Conservation (phyloP, 2,329 filamentous ascomycete species). For the Ceratocystis smalleyi region DNA sequence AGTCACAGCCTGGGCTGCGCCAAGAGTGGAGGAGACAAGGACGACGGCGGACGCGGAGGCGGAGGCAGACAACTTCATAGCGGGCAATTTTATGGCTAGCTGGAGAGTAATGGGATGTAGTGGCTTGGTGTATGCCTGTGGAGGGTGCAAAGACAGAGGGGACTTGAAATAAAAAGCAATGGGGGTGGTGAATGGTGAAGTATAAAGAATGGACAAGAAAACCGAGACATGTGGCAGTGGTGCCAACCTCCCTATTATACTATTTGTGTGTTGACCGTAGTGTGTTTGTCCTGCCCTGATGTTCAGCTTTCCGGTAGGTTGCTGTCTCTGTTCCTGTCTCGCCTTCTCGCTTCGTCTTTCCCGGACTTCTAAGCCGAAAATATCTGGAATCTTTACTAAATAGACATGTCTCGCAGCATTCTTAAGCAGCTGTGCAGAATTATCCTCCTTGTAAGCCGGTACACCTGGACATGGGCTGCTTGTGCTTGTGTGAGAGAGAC, state of each 20-base stretch:
- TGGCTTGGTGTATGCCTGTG: not conserved
- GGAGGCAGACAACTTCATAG: slow-evolving; percentile 18
- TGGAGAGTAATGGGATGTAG: slow-evolving; percentile 3
- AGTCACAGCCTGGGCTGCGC: slow-evolving; percentile 29
- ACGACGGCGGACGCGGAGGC: slow-evolving; percentile 24
- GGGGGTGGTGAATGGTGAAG: not conserved
- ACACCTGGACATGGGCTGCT: not conserved
- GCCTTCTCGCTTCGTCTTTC: slow-evolving; percentile 3
- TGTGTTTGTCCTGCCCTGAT: not conserved
- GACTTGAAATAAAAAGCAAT: not conserved
- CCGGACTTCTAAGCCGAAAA: not conserved
- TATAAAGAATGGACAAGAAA: not conserved
- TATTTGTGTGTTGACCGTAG: not conserved
- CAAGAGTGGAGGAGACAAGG: slow-evolving; percentile 24
- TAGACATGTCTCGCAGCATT: not conserved
- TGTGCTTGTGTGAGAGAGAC: not conserved
- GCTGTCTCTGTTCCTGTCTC: not conserved
- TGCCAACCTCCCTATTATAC: not conserved
- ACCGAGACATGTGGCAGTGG: not conserved
- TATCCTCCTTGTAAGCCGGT: not conserved
- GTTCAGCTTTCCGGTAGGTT: not conserved
- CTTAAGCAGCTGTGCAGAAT: not conserved
- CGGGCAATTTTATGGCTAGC: slow-evolving; percentile 18
- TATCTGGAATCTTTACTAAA: not conserved
- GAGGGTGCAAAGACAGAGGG: not conserved